These are phyloP conservation scores for Hypoxylon sp. DNA, from an alignment of 2,329 filamentous ascomycete genomes.

Conservation along the genomic window DNA sequence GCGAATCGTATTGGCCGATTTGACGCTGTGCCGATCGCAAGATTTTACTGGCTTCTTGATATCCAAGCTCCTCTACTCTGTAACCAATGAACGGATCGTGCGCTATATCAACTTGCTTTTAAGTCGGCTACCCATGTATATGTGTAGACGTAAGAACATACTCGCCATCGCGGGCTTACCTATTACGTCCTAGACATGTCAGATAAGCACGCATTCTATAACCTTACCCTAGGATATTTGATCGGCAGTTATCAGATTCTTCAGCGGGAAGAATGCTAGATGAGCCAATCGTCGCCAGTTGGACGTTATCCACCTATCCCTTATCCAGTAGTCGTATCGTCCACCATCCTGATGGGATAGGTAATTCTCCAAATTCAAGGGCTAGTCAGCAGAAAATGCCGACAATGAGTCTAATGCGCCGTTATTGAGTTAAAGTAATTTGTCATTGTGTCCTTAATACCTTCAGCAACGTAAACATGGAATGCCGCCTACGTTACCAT, in stretches of 20 bases:
- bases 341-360: neutral
- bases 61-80: neutral
- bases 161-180: neutral
- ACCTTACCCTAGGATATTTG: neutral
- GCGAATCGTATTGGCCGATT: neutral
- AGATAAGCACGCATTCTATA: neutral
- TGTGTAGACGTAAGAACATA: neutral
- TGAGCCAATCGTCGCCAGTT: neutral
- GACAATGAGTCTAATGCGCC: neutral
- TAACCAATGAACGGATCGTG: neutral
- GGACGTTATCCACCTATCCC: neutral
- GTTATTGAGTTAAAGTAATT: neutral
- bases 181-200: conserved; percentile 2
- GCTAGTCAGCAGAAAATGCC: neutral
- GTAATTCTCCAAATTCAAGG: neutral
- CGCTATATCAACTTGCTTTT: neutral
- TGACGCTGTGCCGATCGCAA: neutral
- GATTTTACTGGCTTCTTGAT: neutral
- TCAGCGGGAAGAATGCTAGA: neutral
- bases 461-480: no score
- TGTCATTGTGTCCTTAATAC: neutral
- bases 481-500: neutral
- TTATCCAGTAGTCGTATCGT: neutral
- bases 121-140: no score
- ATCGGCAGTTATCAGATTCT: neutral